Base-by-base conservation (phyloP, 1,284 basidiomycete genomes). In the Malassezia dermatis region DNA sequence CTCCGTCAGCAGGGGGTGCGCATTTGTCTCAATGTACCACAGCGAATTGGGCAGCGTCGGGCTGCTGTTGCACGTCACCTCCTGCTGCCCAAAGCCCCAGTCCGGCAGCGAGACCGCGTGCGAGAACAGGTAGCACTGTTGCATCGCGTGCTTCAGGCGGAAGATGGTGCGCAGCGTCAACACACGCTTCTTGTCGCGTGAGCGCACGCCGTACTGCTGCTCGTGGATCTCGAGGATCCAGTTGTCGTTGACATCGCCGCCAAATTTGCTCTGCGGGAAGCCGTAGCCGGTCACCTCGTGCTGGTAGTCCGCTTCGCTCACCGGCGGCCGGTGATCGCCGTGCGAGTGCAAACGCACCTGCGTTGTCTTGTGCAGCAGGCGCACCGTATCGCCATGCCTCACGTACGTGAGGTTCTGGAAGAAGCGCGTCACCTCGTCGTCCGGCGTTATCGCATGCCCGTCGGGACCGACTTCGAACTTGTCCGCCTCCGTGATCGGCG, bases 241-340 rank as follows among this genome's bases (percentile, higher is more conserved):
- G 75, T 96, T 89, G 75, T 98, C 93, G 75, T 98, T 96, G 50
- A 84, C 82, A 71, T 96, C 93, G 13, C 89, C 89, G 0, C 76
- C 66, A 44, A 64, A 64, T 12, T 48, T 27, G 19, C 31, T 17
- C 23, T 39, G 42, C 13, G 55, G 55, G 26, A 57, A 57, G 3
- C 94, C 94, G 69, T 99, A 99, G 1, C 80, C 89, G 1, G 90
- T 93, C 0, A 96, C 91, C 75, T 99, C 94, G 71, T 96, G 93
- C 78, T 98, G 94, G 79, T 95, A 99, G 66, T 99, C 94, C 51
- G 94, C 89, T 56, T 98, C 93, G 44, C 88, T 90, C n/a, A 98
- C 84, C 13, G 91, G 90, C 3, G 94, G 88, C 34, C 93, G 85
- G 55, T 67, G 57, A 63, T 86, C 78, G 65, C 95, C 90, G 76